Conservation (phyloP, 1,284 basidiomycete species). For the Hymenochaete sp. region DNA sequence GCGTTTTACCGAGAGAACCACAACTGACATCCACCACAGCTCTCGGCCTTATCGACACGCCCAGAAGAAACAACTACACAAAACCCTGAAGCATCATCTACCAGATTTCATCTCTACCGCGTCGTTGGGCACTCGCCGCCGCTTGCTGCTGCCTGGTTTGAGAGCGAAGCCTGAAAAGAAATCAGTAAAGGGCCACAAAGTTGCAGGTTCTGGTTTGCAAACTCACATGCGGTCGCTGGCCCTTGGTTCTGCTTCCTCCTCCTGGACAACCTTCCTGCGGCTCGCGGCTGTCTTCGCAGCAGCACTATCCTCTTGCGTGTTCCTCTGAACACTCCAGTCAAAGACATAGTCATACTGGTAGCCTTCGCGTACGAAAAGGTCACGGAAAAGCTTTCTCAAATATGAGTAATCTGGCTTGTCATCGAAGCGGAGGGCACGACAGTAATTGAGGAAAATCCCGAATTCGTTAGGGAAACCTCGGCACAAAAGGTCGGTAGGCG, state of each 20-base stretch:
- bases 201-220: conserved; percentile 22
- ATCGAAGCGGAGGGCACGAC: conserved; percentile 92
- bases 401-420: conserved; percentile 99
- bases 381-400: conserved; percentile 95
- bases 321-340: conserved; percentile 90
- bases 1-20: conserved; percentile 40
- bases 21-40: conserved; percentile 48
- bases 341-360: conserved; percentile 98
- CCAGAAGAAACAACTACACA: conserved; percentile 17
- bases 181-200: conserved; percentile 17
- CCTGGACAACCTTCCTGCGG: conserved; percentile 62
- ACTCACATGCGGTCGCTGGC: conserved; percentile 73
- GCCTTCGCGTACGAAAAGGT: conserved; percentile 93
- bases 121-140: conserved; percentile 55
- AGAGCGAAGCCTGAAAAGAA: conserved; percentile 58
- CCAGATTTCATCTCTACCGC: conserved; percentile 66
- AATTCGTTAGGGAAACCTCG: conserved; percentile 97
- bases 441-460: conserved; percentile 96
- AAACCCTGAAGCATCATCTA: conserved; percentile 36
- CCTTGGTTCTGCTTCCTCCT: conserved; percentile 68
- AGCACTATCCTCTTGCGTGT: conserved; percentile 57
- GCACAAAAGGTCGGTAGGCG: conserved; percentile 90
- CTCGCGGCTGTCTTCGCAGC: conserved; percentile 52
- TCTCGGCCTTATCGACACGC: conserved; percentile 50
- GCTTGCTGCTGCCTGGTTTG: conserved; percentile 72